Evolutionary conservation across 257 asterid genomes (phyloP).

Genomic region (Solanum dulcamara): DNA sequence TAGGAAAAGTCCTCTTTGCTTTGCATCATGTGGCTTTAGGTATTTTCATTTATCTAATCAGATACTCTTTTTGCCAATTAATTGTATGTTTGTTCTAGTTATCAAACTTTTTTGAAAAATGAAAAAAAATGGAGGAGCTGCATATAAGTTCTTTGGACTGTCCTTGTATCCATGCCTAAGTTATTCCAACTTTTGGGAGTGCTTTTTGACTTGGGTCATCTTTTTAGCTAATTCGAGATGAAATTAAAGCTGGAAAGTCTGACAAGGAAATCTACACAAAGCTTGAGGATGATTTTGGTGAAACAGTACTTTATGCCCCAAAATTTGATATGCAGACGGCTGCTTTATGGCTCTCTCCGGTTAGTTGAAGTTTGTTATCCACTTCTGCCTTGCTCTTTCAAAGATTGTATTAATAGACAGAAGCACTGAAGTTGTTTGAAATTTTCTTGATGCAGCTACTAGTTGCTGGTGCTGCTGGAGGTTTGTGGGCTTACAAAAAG

Average conservation of each 20-base stretch:
- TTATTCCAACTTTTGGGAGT: background rate
- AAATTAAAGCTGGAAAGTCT: conserved; percentile 59
- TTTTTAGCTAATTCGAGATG: conserved; percentile 61
- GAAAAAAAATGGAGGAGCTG: background rate
- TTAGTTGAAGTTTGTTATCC: conserved; percentile 16
- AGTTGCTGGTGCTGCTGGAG: conserved; percentile 72
- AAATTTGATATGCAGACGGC: conserved; percentile 93
- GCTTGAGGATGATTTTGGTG: conserved; percentile 88
- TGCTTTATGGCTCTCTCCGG: conserved; percentile 89
- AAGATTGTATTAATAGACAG: background rate
- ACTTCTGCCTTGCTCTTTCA: background rate
- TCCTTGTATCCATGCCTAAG: background rate
- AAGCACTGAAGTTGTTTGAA: background rate
- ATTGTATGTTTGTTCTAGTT: background rate
- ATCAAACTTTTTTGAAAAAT: background rate
- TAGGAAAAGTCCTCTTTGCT: background rate
- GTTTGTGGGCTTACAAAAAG: conserved; percentile 67
- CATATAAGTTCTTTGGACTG: background rate
- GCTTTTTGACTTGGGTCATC: background rate
- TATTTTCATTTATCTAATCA: background rate
- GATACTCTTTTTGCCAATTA: background rate
- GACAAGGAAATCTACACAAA: conserved; percentile 81
- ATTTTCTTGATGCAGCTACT: conserved; percentile 32
- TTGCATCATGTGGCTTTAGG: background rate
- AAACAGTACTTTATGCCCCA: conserved; percentile 83